phyloP scores from a whole-genome alignment of 768 basidiomycete species.

The Tulasnella calospora region DNA sequence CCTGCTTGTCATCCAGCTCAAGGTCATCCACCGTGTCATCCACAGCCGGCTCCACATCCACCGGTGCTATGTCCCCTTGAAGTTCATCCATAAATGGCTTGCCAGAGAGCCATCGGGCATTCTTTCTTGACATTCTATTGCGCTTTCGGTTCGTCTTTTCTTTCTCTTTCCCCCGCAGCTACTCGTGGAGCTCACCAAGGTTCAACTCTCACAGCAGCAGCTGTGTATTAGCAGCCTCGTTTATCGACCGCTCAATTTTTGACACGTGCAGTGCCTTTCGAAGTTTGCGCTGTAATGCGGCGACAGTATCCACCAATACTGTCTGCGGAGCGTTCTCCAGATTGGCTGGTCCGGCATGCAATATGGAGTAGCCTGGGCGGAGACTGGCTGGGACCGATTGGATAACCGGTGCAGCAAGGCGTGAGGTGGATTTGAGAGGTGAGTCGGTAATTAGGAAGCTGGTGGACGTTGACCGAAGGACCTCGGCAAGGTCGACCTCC shows the following conservation, averaged over 20 bases:
- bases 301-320: background rate
- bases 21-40: background rate
- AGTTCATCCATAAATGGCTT: background rate
- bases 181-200: background rate
- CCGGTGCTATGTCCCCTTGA: background rate
- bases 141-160: background rate
- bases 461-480: background rate
- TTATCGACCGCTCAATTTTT: background rate
- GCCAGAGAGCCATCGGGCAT: background rate
- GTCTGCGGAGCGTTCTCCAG: background rate
- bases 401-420: slow-evolving; percentile 2
- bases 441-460: too few species aligned
- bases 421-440: too few species aligned
- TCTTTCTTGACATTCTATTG: background rate
- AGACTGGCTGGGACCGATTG: background rate
- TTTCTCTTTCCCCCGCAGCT: background rate
- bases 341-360: background rate
- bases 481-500: background rate
- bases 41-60: background rate
- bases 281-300: background rate
- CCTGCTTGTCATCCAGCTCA: too few species aligned
- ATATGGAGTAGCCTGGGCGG: background rate
- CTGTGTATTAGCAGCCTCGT: background rate
- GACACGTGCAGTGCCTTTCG: background rate
- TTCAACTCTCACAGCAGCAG: background rate